Percentiles rank a stretch among this genome's conserved stretches.
Evolutionary conservation across 805 yeast genomes (phyloP).

Genomic region (Cyberlindnera mrakii): DNA sequence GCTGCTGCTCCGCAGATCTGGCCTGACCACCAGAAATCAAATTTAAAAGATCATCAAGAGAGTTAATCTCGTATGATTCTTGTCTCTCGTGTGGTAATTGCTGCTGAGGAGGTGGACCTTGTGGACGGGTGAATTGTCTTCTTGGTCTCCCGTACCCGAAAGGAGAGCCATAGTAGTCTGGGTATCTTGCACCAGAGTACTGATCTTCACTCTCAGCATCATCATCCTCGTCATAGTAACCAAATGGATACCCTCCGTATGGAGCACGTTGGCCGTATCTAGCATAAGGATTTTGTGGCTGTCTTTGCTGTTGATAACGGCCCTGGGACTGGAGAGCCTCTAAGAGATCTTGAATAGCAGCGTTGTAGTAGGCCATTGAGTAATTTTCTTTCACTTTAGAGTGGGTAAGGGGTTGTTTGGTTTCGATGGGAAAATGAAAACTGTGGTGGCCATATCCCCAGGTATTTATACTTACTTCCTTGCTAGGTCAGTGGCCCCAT

Average conservation of each 20-base stretch:
- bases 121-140: constrained; percentile 7
- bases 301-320: constrained; percentile 1
- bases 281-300: not conserved
- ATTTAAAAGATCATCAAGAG: constrained; percentile 8
- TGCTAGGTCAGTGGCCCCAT: too few species aligned
- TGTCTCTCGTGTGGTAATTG: constrained; percentile 2
- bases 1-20: not conserved
- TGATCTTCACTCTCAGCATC: constrained; percentile 16
- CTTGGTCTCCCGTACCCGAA: constrained; percentile 4
- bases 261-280: constrained; percentile 4
- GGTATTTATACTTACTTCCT: too few species aligned
- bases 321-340: constrained; percentile 14
- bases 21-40: constrained; percentile 4
- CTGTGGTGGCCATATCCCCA: too few species aligned
- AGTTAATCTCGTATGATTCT: not conserved
- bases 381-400: too few species aligned
- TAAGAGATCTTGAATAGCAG: constrained; percentile 18
- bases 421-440: too few species aligned
- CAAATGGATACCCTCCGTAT: constrained; percentile 2
- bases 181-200: constrained; percentile 11
- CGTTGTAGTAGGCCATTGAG: constrained; percentile 13
- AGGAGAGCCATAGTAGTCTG: constrained; percentile 11
- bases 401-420: too few species aligned
- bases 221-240: constrained; percentile 13
- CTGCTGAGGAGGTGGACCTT: not conserved